These are phyloP conservation scores for Eimeria necatrix DNA, from an alignment of 169 alveolate species.

Conservation along the genomic window DNA sequence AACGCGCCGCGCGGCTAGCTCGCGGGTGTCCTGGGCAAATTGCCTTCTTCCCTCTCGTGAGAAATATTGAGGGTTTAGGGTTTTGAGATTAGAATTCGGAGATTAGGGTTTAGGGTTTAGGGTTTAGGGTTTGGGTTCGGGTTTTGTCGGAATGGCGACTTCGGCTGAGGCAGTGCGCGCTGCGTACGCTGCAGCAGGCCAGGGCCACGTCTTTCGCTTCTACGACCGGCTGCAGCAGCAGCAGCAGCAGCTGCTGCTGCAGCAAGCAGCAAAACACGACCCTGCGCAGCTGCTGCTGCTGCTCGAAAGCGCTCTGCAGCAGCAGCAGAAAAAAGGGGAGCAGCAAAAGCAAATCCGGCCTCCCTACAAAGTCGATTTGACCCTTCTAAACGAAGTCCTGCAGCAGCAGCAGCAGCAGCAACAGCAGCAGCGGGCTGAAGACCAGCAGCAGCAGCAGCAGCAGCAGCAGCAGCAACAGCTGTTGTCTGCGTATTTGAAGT, in stretches of 20 bases:
- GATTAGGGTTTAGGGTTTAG: neutral
- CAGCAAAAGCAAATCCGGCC: neutral
- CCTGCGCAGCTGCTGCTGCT: neutral
- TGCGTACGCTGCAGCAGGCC: slow-evolving; percentile 31
- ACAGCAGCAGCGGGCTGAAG: neutral
- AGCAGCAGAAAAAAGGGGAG: neutral
- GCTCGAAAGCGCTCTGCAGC: neutral
- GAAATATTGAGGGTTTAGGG: neutral
- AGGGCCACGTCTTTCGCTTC: slow-evolving; percentile 27
- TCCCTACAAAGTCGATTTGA: neutral
- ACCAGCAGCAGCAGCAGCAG: neutral
- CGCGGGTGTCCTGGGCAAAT: neutral
- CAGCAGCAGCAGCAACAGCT: neutral
- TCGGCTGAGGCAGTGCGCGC: neutral
- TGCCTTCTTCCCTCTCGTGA: neutral
- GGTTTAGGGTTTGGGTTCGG: neutral
- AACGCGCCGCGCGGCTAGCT: no score
- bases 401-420: slow-evolving; percentile 19
- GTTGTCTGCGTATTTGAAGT: neutral
- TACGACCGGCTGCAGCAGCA: neutral
- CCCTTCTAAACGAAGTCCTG: neutral
- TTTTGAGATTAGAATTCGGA: neutral
- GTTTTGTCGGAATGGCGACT: neutral
- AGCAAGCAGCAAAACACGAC: neutral
- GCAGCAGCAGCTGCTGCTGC: slow-evolving; percentile 48